phyloP scores from a whole-genome alignment of 2,329 filamentous ascomycete genomes.

The Hymenotorrendiella dingleyae region DNA sequence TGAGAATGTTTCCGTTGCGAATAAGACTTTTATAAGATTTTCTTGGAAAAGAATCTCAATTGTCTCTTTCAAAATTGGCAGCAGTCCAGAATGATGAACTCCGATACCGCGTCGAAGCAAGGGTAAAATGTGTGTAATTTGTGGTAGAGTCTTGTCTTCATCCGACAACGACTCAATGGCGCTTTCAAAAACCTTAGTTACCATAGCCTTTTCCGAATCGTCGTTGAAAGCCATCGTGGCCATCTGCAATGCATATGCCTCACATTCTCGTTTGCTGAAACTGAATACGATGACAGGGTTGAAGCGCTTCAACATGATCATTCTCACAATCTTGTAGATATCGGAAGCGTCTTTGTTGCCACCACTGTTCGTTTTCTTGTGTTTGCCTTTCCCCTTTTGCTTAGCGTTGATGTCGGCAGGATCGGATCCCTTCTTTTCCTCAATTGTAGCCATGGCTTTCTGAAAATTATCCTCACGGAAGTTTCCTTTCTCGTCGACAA shows the following conservation, averaged over 20 bases:
- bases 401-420: constrained; percentile 73
- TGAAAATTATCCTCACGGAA: constrained; percentile 98
- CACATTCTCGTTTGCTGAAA: constrained; percentile 97
- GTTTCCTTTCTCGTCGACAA: constrained; percentile 93
- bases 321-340: constrained; percentile 96
- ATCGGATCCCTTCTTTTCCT: constrained; percentile 81
- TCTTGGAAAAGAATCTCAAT: constrained; percentile 99
- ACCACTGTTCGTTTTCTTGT: constrained; percentile 88
- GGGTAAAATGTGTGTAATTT: constrained; percentile 86
- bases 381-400: constrained; percentile 79
- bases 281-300: constrained; percentile 99
- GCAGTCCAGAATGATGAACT: constrained; percentile 90
- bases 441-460: constrained; percentile 85
- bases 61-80: constrained; percentile 95
- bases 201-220: constrained; percentile 90
- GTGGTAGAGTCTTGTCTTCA: constrained; percentile 80
- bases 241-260: constrained; percentile 82
- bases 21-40: constrained; percentile 93
- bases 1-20: constrained; percentile 97
- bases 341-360: constrained; percentile 67
- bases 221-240: constrained; percentile 90
- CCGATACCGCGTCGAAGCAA: constrained; percentile 87
- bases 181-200: constrained; percentile 86
- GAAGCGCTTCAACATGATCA: constrained; percentile 97
- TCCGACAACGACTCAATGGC: constrained; percentile 90